These are phyloP conservation scores for Paramecium sonneborni DNA, from an alignment of 73 alveolate genomes.

Conservation along the genomic window DNA sequence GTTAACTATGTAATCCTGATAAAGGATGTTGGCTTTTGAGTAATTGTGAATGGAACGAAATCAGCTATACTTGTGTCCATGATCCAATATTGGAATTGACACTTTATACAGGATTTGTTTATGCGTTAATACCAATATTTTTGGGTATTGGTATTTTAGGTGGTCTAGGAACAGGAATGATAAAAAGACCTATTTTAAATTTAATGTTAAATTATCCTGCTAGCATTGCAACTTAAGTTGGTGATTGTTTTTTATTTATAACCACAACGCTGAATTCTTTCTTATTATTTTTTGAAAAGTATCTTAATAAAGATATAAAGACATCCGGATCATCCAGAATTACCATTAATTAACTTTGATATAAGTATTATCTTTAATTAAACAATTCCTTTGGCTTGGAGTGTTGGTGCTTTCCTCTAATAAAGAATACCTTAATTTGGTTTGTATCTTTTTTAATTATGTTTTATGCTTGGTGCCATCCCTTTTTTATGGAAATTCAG, in stretches of 20 bases:
- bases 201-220: constrained; percentile 11
- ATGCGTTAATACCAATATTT: constrained; percentile 6
- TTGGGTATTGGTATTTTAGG: constrained; percentile 42
- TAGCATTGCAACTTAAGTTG: neutral
- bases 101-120: constrained; percentile 22
- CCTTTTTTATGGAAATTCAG: constrained; percentile 41
- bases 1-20: constrained; percentile 6
- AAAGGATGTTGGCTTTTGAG: constrained; percentile 33
- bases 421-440: neutral
- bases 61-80: neutral
- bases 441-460: neutral
- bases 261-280: neutral
- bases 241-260: neutral
- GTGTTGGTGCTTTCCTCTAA: neutral
- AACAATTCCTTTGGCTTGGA: constrained; percentile 46
- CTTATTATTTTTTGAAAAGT: constrained; percentile 27
- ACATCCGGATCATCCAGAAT: constrained; percentile 18
- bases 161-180: constrained; percentile 51
- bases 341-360: constrained; percentile 1
- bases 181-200: constrained; percentile 34
- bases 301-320: neutral
- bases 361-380: constrained; percentile 18
- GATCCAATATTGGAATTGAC: constrained; percentile 5
- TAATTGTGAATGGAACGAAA: neutral
- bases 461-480: constrained; percentile 2